Evolutionary conservation across 768 basidiomycete genomes (phyloP).

Genomic region (Gloeophyllum trabeum): DNA sequence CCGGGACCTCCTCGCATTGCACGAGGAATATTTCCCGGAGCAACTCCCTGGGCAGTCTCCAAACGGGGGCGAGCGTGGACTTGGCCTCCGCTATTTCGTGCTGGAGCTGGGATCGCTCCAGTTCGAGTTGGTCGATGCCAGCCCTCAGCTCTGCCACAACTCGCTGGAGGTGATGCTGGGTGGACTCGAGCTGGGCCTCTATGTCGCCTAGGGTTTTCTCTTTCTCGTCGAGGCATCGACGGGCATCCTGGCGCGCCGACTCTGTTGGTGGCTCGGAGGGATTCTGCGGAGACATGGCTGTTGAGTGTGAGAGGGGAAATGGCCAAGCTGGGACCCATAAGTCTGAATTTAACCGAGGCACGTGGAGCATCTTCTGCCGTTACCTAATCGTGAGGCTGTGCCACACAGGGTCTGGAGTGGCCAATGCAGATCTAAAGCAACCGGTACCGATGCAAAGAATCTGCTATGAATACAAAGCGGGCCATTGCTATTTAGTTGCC

Average conservation of each 20-base stretch:
- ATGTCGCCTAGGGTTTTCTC: conserved; percentile 20
- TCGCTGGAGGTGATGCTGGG: conserved; percentile 45
- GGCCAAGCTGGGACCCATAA: no score
- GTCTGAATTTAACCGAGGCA: no score
- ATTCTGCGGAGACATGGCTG: no score
- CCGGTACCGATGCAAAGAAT: no score
- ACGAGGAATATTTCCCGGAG: conserved; percentile 61
- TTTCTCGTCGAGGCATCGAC: conserved; percentile 26
- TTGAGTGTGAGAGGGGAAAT: no score
- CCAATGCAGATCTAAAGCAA: no score
- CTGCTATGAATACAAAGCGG: no score
- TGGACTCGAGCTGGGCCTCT: conserved; percentile 34
- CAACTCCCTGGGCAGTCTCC: conserved; percentile 62
- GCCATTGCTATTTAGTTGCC: no score
- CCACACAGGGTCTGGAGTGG: no score
- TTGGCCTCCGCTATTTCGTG: conserved; percentile 34
- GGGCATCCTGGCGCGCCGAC: conserved; percentile 40
- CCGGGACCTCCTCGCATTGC: conserved; percentile 60
- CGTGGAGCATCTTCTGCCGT: no score
- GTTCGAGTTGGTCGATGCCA: conserved; percentile 42
- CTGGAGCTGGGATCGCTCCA: conserved; percentile 36
- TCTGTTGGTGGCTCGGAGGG: conserved; percentile 53
- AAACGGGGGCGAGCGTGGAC: conserved; percentile 65
- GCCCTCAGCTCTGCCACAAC: conserved; percentile 42
- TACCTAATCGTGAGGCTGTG: no score